Percentiles rank a stretch among this genome's conserved stretches.
phyloP scores from a whole-genome alignment of 129 eudicot species.

The Chrysanthemum seticuspe region DNA sequence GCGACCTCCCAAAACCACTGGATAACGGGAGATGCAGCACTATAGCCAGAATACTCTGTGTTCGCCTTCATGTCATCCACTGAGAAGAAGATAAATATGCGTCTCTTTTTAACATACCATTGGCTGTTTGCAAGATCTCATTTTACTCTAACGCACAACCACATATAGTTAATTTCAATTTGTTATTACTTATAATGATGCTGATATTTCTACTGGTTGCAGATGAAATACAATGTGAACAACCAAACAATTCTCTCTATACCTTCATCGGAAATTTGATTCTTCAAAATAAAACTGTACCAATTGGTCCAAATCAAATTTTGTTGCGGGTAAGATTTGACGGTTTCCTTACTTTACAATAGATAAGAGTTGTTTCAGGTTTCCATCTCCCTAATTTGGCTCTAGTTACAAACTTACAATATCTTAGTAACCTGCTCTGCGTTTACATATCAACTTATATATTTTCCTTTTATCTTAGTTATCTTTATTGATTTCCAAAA shows the following conservation, averaged over 20 bases:
- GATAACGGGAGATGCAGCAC: conserved; percentile 79
- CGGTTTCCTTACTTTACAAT: background rate
- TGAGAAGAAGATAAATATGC: conserved; percentile 24
- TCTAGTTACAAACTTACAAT: background rate
- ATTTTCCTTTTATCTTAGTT: background rate
- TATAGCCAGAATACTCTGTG: conserved; percentile 93
- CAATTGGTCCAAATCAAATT: conserved; percentile 92
- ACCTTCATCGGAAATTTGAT: conserved; percentile 96
- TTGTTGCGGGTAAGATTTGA: conserved; percentile 65
- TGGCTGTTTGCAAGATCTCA: background rate
- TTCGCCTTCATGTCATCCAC: conserved; percentile 98
- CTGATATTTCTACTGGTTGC: conserved; percentile 31
- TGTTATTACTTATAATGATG: conserved; percentile 3
- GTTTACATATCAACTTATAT: background rate
- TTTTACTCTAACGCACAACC: background rate
- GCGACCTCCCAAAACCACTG: conserved; percentile 99
- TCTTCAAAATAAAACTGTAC: conserved; percentile 81
- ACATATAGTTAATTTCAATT: conserved; percentile 3
- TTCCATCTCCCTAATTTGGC: conserved; percentile 2
- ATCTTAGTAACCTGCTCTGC: background rate
- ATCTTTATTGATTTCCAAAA: conserved; percentile 12
- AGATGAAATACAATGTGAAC: conserved; percentile 99
- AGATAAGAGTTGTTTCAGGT: background rate
- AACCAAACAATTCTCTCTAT: conserved; percentile 95
- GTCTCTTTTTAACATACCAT: background rate